These are phyloP conservation scores for Solanum sitiens DNA, from an alignment of 257 asterid genomes.

Conservation along the genomic window DNA sequence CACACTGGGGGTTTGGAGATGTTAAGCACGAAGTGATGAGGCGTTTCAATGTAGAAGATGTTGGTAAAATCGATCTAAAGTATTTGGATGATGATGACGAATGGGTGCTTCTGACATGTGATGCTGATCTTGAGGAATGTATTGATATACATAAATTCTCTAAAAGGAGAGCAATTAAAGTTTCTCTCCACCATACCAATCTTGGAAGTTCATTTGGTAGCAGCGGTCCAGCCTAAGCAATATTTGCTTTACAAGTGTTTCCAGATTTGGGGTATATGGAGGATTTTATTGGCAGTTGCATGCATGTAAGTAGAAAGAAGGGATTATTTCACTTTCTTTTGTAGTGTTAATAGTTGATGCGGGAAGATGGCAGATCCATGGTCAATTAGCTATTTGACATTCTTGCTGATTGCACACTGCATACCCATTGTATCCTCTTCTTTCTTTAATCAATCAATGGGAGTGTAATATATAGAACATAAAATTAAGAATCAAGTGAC, in stretches of 20 bases:
- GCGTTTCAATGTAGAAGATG: constrained; percentile 51
- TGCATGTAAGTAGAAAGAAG: neutral
- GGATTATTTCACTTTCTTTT: neutral
- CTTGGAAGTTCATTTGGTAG: constrained; percentile 58
- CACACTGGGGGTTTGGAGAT: constrained; percentile 45
- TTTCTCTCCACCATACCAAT: constrained; percentile 35
- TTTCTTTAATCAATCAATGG: neutral
- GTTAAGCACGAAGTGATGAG: constrained; percentile 39
- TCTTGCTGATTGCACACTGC: neutral
- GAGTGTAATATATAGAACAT: neutral
- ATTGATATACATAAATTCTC: constrained; percentile 50
- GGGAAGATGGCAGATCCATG: neutral
- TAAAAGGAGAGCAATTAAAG: constrained; percentile 43
- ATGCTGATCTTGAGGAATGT: constrained; percentile 84
- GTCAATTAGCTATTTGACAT: neutral
- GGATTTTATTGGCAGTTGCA: neutral
- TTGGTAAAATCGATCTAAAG: constrained; percentile 35
- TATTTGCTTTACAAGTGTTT: neutral
- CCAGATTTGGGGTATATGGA: neutral
- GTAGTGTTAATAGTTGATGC: neutral
- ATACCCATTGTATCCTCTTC: neutral
- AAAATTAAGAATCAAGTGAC: neutral
- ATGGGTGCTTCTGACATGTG: constrained; percentile 82
- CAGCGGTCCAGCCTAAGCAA: constrained; percentile 23
- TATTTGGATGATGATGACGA: constrained; percentile 72